phyloP scores from a whole-genome alignment of 75 land plant genomes.

The Pinus taeda region DNA sequence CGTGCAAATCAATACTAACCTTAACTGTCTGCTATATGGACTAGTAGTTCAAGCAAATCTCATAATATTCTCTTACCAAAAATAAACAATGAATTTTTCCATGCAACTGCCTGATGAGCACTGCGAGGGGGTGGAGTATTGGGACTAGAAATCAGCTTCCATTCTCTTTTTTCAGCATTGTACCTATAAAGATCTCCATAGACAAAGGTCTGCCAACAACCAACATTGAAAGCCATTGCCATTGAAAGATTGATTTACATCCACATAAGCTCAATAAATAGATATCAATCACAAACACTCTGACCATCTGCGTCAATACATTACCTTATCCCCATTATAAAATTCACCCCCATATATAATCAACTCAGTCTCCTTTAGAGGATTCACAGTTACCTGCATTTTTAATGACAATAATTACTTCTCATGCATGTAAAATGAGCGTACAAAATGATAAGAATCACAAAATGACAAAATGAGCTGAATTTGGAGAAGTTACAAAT shows the following conservation, averaged over 20 bases:
- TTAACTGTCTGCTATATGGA: not conserved
- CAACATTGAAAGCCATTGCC: not conserved
- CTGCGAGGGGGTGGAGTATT: constrained; percentile 99
- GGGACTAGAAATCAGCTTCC: constrained; percentile 98
- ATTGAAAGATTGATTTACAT: not conserved
- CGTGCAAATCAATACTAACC: not conserved
- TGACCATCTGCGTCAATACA: not conserved
- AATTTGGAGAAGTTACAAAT: not conserved
- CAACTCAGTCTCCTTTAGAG: constrained; percentile 89
- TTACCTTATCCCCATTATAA: constrained; percentile 96
- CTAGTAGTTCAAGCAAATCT: constrained; percentile 5
- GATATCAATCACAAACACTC: not conserved
- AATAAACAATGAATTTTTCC: constrained; percentile 89
- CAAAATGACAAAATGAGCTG: not conserved
- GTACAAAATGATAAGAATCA: not conserved
- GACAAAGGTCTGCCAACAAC: constrained; percentile 77
- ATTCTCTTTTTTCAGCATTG: constrained; percentile 87
- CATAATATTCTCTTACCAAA: constrained; percentile 54
- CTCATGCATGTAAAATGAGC: not conserved
- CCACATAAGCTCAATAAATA: constrained; percentile 5
- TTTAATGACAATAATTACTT: not conserved
- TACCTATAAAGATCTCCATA: constrained; percentile 95
- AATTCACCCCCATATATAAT: constrained; percentile 96
- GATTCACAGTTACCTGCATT: constrained; percentile 79
- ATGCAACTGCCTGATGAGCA: constrained; percentile 97